Evolutionary conservation across 2,329 filamentous ascomycete genomes (phyloP).

Genomic region (Alternaria sp.): DNA sequence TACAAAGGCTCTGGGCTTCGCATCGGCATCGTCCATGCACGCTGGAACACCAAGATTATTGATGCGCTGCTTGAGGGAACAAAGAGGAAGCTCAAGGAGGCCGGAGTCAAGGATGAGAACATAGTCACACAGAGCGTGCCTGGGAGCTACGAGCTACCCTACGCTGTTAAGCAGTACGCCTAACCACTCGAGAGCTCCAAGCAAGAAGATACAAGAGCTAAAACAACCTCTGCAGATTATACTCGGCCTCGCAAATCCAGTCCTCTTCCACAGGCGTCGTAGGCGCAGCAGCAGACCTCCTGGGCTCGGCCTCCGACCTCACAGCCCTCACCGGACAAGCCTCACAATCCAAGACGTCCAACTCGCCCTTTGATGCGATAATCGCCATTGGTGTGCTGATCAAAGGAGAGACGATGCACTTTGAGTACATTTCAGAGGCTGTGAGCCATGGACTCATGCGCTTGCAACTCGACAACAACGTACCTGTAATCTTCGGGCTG

Average conservation of each 20-base stretch:
- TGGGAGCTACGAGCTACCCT: constrained; percentile 92
- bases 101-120: constrained; percentile 86
- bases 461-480: constrained; percentile 85
- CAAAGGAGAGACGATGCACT: constrained; percentile 99
- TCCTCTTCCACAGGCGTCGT: constrained; percentile 64
- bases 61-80: constrained; percentile 82
- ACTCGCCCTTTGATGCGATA: constrained; percentile 82
- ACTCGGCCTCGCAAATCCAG: constrained; percentile 86
- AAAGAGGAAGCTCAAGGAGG: constrained; percentile 76
- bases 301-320: constrained; percentile 72
- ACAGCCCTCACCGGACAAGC: constrained; percentile 39
- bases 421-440: constrained; percentile 95
- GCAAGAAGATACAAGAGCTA: not conserved
- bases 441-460: constrained; percentile 94
- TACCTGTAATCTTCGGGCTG: constrained; percentile 91
- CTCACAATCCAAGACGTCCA: constrained; percentile 33
- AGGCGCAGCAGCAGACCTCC: constrained; percentile 76
- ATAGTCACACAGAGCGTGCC: constrained; percentile 91
- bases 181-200: not conserved
- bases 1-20: constrained; percentile 69
- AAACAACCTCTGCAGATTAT: constrained; percentile 66
- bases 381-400: constrained; percentile 96
- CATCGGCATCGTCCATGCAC: constrained; percentile 93
- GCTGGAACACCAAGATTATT: constrained; percentile 93
- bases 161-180: constrained; percentile 83